Conservation (phyloP, 768 basidiomycete species). For the Sarcodon sp. region DNA sequence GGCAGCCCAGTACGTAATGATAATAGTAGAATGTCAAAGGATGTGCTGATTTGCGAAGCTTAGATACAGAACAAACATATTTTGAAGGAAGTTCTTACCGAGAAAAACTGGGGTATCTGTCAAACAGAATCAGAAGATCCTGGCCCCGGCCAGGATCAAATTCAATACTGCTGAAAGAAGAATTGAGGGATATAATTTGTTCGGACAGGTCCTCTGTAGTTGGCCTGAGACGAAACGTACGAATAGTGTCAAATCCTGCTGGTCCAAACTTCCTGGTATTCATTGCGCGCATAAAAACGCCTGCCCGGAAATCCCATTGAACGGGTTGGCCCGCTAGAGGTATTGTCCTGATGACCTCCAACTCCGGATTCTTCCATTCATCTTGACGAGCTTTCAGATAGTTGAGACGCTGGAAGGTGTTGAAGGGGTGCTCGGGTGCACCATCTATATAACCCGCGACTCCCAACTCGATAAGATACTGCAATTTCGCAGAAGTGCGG, state of each 20-base stretch:
- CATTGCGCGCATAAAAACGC: neutral
- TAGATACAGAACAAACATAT: neutral
- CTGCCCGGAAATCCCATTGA: neutral
- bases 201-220: neutral
- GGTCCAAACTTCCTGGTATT: neutral
- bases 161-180: neutral
- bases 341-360: neutral
- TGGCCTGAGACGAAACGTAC: neutral
- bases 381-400: neutral
- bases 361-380: neutral
- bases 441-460: slow-evolving; percentile 29
- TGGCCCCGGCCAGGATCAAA: neutral
- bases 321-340: neutral
- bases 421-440: slow-evolving; percentile 6
- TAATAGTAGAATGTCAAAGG: neutral
- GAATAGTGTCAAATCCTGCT: neutral
- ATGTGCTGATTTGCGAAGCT: neutral
- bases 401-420: neutral
- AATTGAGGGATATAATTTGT: neutral
- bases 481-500: slow-evolving; percentile 6
- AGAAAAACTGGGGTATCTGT: neutral
- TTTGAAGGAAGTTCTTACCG: neutral
- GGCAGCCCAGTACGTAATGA: neutral
- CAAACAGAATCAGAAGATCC: neutral
- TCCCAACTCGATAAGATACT: slow-evolving; percentile 20